phyloP scores from a whole-genome alignment of 345 rosid species.

The Pistacia vera region DNA sequence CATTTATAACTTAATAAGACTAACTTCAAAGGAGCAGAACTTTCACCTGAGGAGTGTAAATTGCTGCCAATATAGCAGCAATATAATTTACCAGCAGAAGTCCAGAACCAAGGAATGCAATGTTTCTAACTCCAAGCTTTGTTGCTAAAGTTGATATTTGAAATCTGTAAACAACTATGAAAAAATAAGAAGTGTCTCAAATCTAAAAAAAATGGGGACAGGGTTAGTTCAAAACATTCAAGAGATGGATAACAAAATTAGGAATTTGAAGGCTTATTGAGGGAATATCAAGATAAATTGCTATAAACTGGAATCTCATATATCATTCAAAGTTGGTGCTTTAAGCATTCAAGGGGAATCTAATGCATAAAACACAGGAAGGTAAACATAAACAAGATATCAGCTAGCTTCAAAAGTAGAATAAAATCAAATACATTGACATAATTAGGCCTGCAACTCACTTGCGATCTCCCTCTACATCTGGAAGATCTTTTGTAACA shows the following conservation, averaged over 20 bases:
- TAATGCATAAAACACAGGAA: background rate
- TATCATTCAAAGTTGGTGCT: background rate
- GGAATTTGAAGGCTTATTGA: background rate
- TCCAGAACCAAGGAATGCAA: conserved; percentile 87
- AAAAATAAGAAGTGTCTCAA: background rate
- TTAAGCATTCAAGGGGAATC: background rate
- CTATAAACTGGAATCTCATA: background rate
- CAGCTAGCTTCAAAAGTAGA: conserved; percentile 7
- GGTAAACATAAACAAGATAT: background rate
- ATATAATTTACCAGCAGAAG: conserved; percentile 80
- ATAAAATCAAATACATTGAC: conserved; percentile 9
- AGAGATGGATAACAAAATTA: background rate
- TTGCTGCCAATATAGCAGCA: conserved; percentile 67
- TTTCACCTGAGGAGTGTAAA: conserved; percentile 89
- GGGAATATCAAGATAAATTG: conserved; percentile 16
- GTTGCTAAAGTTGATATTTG: conserved; percentile 92
- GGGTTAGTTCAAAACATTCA: background rate
- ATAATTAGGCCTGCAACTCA: conserved; percentile 36
- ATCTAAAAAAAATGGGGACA: background rate
- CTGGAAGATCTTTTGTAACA: conserved; percentile 94
- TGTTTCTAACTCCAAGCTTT: conserved; percentile 92
- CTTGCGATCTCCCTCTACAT: conserved; percentile 98
- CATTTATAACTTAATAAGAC: conserved; percentile 11
- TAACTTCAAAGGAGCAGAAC: conserved; percentile 18
- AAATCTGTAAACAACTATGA: conserved; percentile 51